Conservation (phyloP, 2,329 filamentous ascomycete species). For the Claviceps digitariae region DNA sequence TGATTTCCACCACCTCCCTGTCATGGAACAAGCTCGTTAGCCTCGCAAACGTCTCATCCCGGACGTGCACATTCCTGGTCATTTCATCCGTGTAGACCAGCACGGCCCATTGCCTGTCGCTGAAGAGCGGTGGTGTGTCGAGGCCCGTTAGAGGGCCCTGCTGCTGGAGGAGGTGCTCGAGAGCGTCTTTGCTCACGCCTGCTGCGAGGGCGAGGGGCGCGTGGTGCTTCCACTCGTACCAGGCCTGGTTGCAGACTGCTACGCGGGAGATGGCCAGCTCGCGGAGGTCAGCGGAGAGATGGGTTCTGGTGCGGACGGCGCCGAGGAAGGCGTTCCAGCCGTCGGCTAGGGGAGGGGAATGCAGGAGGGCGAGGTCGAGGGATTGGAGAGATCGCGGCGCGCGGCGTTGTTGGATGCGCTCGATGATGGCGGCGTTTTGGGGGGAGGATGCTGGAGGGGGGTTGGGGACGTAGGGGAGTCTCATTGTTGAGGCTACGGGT, state of each 20-base stretch:
- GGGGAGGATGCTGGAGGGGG: no score
- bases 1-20: no score
- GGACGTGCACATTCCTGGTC: conserved; percentile 59
- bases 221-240: conserved; percentile 78
- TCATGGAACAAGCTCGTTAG: conserved; percentile 28
- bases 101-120: conserved; percentile 51
- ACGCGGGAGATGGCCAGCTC: conserved; percentile 74
- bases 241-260: conserved; percentile 65
- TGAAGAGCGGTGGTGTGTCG: conserved; percentile 22
- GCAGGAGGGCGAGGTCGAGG: conserved; percentile 49
- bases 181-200: conserved; percentile 38
- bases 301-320: conserved; percentile 42
- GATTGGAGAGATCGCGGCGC: neutral
- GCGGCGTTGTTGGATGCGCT: no score
- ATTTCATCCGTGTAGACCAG: conserved; percentile 49
- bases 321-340: conserved; percentile 62
- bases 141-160: conserved; percentile 11
- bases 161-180: conserved; percentile 27
- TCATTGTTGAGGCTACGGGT: no score
- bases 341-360: conserved; percentile 60
- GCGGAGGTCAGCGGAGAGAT: conserved; percentile 41
- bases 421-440: neutral
- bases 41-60: conserved; percentile 51
- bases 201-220: conserved; percentile 50
- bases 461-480: no score